These are phyloP conservation scores for Theileria orientalis DNA, from an alignment of 169 alveolate species.

Conservation along the genomic window DNA sequence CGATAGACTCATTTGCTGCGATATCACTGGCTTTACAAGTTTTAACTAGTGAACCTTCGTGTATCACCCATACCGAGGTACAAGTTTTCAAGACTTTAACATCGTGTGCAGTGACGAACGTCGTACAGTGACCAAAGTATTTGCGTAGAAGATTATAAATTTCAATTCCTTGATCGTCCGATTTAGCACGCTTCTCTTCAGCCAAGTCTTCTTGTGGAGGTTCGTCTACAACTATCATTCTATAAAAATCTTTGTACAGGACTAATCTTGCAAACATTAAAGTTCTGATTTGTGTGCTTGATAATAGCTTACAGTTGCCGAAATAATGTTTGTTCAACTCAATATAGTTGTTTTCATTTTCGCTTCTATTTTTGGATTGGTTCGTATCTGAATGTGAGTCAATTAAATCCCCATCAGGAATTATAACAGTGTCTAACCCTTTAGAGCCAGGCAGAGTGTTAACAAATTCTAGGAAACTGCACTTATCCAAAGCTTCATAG, in stretches of 20 bases:
- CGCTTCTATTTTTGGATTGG: not conserved
- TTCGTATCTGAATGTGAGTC: not conserved
- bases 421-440: slow-evolving; percentile 34
- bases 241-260: slow-evolving; percentile 68
- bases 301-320: slow-evolving; percentile 6
- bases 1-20: not conserved
- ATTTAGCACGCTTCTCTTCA: not conserved
- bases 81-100: no score
- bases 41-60: slow-evolving; percentile 1
- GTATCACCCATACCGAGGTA: no score
- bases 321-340: not conserved
- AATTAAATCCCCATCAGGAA: not conserved
- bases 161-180: not conserved
- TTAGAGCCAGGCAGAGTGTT: slow-evolving; percentile 13
- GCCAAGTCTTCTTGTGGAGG: slow-evolving; percentile 33
- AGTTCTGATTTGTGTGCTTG: slow-evolving; percentile 62
- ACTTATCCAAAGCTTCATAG: slow-evolving; percentile 32
- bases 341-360: not conserved
- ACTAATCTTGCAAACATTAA: slow-evolving; percentile 71
- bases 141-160: slow-evolving; percentile 24
- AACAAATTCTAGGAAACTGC: slow-evolving; percentile 48
- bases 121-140: slow-evolving; percentile 12
- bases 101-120: no score
- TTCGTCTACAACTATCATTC: no score
- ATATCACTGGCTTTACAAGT: not conserved